These are phyloP conservation scores for Pulicaria dysenterica DNA, from an alignment of 129 eudicot genomes.

Conservation along the genomic window DNA sequence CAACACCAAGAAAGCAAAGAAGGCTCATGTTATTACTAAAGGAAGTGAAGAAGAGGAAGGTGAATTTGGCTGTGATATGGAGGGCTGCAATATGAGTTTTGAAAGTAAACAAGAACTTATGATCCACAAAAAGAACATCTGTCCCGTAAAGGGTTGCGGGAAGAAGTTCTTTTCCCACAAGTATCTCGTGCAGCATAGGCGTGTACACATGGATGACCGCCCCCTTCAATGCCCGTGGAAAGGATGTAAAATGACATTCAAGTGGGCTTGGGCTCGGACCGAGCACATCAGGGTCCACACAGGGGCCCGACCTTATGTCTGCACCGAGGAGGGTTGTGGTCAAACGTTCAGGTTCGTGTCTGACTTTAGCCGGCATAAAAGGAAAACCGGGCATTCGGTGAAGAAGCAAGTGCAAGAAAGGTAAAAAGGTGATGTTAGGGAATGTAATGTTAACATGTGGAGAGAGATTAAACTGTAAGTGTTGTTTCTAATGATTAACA, in stretches of 20 bases:
- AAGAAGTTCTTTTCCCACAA: constrained; percentile 96
- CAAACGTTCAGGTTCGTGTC: constrained; percentile 96
- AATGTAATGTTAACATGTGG: constrained; percentile 44
- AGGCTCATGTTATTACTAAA: constrained; percentile 26
- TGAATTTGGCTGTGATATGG: constrained; percentile 75
- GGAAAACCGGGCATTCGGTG: constrained; percentile 86
- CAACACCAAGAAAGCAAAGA: constrained; percentile 40
- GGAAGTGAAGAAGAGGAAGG: constrained; percentile 48
- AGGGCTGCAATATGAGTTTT: constrained; percentile 90
- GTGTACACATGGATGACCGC: constrained; percentile 92
- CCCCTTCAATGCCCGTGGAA: constrained; percentile 98
- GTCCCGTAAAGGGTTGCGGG: constrained; percentile 85
- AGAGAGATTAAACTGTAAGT: constrained; percentile 34
- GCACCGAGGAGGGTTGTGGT: constrained; percentile 78
- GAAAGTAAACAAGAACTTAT: constrained; percentile 67
- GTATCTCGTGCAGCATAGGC: constrained; percentile 90
- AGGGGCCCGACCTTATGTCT: constrained; percentile 85
- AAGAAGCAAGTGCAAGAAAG: constrained; percentile 54
- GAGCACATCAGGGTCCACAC: constrained; percentile 96
- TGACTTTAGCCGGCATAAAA: constrained; percentile 96
- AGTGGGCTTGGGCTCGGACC: constrained; percentile 99
- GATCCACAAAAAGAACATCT: constrained; percentile 65
- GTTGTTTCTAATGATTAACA: constrained; percentile 49
- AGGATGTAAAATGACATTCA: constrained; percentile 92
- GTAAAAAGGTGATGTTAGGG: constrained; percentile 17